Evolutionary conservation across 495 filamentous ascomycete species (phyloP), one percentile per base, ranked within the genome.

Genomic region (Hypomontagnella submonticulosa): DNA sequence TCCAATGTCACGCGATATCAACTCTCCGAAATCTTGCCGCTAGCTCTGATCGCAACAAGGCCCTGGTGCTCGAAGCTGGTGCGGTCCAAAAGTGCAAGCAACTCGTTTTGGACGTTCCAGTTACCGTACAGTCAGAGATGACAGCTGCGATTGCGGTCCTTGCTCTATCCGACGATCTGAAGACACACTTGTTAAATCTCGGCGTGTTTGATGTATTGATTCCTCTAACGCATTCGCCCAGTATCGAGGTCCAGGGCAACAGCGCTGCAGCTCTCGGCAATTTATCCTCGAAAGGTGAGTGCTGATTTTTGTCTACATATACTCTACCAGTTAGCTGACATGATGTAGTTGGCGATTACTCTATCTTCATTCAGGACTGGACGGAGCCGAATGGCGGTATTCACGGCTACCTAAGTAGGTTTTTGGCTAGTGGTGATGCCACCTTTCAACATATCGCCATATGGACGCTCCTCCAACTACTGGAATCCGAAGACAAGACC

Each of bases 371-470:
- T 23, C 88, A 93, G 59, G 89, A 94, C 76, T 99, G 95, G 95
- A 87, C 83, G 18, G 89, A 96, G 69, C 95, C 95, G 3, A 89
- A 92, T 58, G 94, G 92, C 54, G 95, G 95, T 23, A 96, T 99
- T 61, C 92, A 97, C 73, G 94, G 95, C 48, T 99, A 99, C 71
- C 83, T 99, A 15, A 89, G 87, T 60, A 87, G 95, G 47, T 99
- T 99, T 80, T 85, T 99, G 4, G 91, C 88, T 16, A 97, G 92
- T 71, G 93, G 92, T 38, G 95, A 99, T 73, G 89, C 96, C 10
- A 99, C 95, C 1, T 99, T 99, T 82, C 95, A 99, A 74, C 95
- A 99, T 75, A 99, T 99, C 69, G 94, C 95, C 34, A 97, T 97
- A 66, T 99, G 95, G 95, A 99, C 95, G 0, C 80, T 99, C 42